These are phyloP conservation scores for Cylindrodendrum hubeiense DNA, from an alignment of 2,329 filamentous ascomycete species.

Conservation along the genomic window DNA sequence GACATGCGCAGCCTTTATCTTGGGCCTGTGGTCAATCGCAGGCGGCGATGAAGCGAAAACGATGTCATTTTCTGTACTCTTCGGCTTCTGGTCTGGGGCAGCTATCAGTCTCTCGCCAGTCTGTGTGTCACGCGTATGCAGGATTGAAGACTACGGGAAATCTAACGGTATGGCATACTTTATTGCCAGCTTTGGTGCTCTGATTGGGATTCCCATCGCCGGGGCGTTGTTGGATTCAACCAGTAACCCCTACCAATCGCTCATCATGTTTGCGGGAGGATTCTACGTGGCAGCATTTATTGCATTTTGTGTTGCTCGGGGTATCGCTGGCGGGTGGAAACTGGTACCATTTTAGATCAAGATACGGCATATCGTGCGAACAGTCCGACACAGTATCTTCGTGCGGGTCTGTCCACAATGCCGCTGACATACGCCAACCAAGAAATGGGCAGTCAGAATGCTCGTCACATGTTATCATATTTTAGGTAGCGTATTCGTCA, in stretches of 20 bases:
- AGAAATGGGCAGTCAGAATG: no score
- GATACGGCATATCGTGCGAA: no score
- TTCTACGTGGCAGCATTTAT: conserved; percentile 24
- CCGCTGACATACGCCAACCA: no score
- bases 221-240: conserved; percentile 50
- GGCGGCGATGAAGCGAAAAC: conserved; percentile 60
- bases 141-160: conserved; percentile 75
- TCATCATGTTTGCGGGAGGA: conserved; percentile 22
- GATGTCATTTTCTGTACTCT: conserved; percentile 72
- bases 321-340: conserved; percentile 22
- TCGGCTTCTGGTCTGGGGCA: conserved; percentile 78
- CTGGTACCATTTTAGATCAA: not conserved
- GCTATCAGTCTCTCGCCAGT: conserved; percentile 80
- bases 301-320: conserved; percentile 22
- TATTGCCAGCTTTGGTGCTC: conserved; percentile 70
- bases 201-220: conserved; percentile 70
- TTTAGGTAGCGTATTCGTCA: no score
- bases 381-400: no score
- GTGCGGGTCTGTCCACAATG: no score
- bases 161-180: conserved; percentile 79
- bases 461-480: no score
- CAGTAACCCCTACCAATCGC: not conserved
- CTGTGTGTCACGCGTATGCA: conserved; percentile 78
- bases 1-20: not conserved
- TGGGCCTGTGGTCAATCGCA: conserved; percentile 23